Percentiles rank a stretch among this genome's conserved stretches.
These are phyloP conservation scores for Sphaerosporella brunnea DNA, from an alignment of 495 filamentous ascomycete species.

Conservation along the genomic window DNA sequence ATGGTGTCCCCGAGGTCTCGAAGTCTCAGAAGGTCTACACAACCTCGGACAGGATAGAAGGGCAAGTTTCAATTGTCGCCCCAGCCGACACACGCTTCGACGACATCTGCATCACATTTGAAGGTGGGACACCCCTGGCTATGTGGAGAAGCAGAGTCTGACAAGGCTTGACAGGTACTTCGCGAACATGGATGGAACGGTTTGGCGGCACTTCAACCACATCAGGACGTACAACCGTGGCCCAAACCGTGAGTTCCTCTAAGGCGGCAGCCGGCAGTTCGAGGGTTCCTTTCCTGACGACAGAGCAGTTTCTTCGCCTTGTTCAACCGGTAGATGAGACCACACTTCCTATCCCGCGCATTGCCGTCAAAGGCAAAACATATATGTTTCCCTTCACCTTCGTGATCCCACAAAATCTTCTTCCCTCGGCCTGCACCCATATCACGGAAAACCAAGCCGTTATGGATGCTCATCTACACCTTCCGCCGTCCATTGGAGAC, in stretches of 20 bases:
- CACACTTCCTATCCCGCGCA: constrained; percentile 49
- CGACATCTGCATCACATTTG: constrained; percentile 58
- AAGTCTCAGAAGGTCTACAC: constrained; percentile 13
- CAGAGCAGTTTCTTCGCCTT: constrained; percentile 51
- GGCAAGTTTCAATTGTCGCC: constrained; percentile 32
- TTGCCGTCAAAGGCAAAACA: constrained; percentile 45
- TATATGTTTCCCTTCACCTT: constrained; percentile 78
- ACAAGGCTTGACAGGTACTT: constrained; percentile 12
- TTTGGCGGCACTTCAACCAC: constrained; percentile 29
- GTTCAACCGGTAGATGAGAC: constrained; percentile 57
- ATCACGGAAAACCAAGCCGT: constrained; percentile 38
- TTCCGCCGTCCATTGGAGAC: constrained; percentile 70
- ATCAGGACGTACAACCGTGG: constrained; percentile 29
- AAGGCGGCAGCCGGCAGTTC: constrained; percentile 38
- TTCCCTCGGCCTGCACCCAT: constrained; percentile 45
- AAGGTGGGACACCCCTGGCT: constrained; percentile 36
- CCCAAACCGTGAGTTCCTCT: constrained; percentile 29
- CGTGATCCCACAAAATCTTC: constrained; percentile 57
- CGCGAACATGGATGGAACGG: constrained; percentile 24
- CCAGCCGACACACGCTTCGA: constrained; percentile 59
- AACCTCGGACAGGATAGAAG: constrained; percentile 19
- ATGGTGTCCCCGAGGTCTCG: constrained; percentile 9
- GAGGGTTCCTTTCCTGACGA: constrained; percentile 28
- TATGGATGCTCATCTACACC: constrained; percentile 50
- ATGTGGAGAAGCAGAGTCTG: constrained; percentile 3